Evolutionary conservation across 1,284 basidiomycete genomes (phyloP), one percentile per base, ranked within the genome.

Genomic region (Cutaneotrichosporon arboriforme): DNA sequence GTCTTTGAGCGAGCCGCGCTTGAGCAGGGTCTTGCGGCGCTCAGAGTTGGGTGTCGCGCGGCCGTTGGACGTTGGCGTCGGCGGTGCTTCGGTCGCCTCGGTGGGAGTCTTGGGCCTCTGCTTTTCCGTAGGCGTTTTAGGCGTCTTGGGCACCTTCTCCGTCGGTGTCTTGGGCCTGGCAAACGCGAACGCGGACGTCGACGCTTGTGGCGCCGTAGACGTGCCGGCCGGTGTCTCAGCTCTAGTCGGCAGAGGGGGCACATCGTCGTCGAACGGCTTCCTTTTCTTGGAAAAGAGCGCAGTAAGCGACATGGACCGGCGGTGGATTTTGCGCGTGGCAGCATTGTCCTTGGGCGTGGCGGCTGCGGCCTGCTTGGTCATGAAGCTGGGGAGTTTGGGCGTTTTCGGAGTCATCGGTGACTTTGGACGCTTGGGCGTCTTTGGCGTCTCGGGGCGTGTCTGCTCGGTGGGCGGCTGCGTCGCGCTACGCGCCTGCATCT

Each of bases 281-380:
- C 36, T 55, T 47, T 58, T 55, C 15, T 45, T 39, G 23, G 51
- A 37, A 39, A 59, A 59, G 4, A 59, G 26, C 3, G 57, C 46
- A 1, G 57, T 55, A 3, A 59, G 49, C 1, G 54, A 55, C 4
- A 55, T 23, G 0, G 57, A 39, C 3, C 57, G 54, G 4, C 57
- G 45, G 26, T 51, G 57, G 13, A 26, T 18, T 26, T 41, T 18
- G 37, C 46, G 49, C 12, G 23, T 36, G 4, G 36, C 34, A 38
- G 38, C 17, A 20, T 48, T 48, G 31, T 36, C 10, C 46, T 43
- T 33, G 43, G 45, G 8, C 23, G 17, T 43, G 42, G 15, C 12
- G 13, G 40, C 23, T 14, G 40, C 21, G 15, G 34, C 31, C 26
- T 3, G n/a, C n/a, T 20, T 40, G n/a, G 22, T 40, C n/a, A n/a